Conservation (phyloP, 176 grass and related monocot species). For the Canna indica region DNA sequence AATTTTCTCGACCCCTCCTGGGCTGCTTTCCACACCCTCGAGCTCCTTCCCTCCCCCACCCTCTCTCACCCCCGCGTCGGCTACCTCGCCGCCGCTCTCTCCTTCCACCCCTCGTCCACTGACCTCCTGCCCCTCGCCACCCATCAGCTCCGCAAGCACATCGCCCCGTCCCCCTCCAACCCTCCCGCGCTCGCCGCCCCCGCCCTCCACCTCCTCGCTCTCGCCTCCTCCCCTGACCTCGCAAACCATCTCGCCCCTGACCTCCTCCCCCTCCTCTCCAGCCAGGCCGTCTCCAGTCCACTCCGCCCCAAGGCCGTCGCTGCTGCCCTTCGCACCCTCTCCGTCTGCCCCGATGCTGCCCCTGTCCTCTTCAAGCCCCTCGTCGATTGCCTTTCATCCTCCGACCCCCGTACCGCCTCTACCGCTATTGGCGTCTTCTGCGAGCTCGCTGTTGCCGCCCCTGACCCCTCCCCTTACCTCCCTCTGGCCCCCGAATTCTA, state of each 20-base stretch:
- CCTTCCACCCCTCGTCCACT: constrained; percentile 68
- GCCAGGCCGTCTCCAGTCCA: constrained; percentile 13
- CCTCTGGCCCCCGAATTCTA: constrained; percentile 78
- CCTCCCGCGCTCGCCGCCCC: constrained; percentile 30
- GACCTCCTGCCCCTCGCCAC: constrained; percentile 67
- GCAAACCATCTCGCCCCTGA: constrained; percentile 55
- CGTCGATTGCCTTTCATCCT: constrained; percentile 65
- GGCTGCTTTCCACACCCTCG: constrained; percentile 71
- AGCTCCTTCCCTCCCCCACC: constrained; percentile 67
- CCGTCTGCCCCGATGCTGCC: constrained; percentile 40
- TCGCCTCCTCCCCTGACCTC: constrained; percentile 56
- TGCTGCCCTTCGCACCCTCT: constrained; percentile 46
- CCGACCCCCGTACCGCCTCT: constrained; percentile 45
- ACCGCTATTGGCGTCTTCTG: constrained; percentile 66
- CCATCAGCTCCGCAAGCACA: constrained; percentile 82
- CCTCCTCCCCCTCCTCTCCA: constrained; percentile 52
- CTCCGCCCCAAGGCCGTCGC: constrained; percentile 45
- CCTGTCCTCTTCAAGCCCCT: constrained; percentile 83
- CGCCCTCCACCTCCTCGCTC: constrained; percentile 51
- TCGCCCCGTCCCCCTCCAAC: constrained; percentile 36
- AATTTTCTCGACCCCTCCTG: constrained; percentile 44
- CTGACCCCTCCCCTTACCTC: constrained; percentile 60
- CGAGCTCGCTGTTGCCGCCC: constrained; percentile 61
- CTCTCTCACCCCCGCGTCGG: constrained; percentile 52
- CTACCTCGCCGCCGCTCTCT: constrained; percentile 76